Conservation (phyloP, 2,329 filamentous ascomycete species). For the Aphanoascus verrucosus region DNA sequence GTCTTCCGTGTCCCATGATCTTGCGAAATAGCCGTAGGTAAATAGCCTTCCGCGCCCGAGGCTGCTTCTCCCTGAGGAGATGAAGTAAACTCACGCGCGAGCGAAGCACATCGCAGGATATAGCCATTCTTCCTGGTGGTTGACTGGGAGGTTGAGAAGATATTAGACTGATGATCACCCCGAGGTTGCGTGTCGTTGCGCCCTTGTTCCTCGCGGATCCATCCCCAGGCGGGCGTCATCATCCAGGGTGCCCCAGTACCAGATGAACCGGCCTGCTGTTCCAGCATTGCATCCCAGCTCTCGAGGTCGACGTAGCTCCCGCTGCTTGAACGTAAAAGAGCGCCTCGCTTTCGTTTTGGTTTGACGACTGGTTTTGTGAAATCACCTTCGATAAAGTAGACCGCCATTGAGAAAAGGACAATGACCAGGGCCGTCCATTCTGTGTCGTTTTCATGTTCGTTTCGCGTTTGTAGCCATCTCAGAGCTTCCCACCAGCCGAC, state of each 20-base stretch:
- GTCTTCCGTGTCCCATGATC: constrained; percentile 49
- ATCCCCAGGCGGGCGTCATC: constrained; percentile 57
- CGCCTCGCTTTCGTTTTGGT: constrained; percentile 32
- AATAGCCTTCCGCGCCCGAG: constrained; percentile 48
- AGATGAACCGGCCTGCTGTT: constrained; percentile 34
- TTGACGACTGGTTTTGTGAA: constrained; percentile 26
- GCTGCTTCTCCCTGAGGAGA: constrained; percentile 49
- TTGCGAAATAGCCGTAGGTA: constrained; percentile 51
- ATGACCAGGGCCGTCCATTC: constrained; percentile 63
- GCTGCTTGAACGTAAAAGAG: constrained; percentile 41
- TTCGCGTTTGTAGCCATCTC: constrained; percentile 52
- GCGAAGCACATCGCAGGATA: constrained; percentile 40
- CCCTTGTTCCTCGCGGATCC: constrained; percentile 49
- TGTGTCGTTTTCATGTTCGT: constrained; percentile 39
- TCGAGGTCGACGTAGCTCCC: constrained; percentile 36
- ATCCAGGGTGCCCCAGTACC: constrained; percentile 39
- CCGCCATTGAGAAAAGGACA: constrained; percentile 52
- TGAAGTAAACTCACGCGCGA: constrained; percentile 55
- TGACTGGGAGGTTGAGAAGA: constrained; percentile 17
- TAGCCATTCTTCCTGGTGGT: constrained; percentile 33
- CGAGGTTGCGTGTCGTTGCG: constrained; percentile 15
- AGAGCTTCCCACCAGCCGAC: constrained; percentile 64
- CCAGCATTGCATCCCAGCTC: constrained; percentile 41
- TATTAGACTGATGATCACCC: background rate
- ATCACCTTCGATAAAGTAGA: constrained; percentile 44